Evolutionary conservation across 2,329 filamentous ascomycete genomes (phyloP), one percentile per base, ranked within the genome.

Genomic region (Torrubiellomyces zombiae): DNA sequence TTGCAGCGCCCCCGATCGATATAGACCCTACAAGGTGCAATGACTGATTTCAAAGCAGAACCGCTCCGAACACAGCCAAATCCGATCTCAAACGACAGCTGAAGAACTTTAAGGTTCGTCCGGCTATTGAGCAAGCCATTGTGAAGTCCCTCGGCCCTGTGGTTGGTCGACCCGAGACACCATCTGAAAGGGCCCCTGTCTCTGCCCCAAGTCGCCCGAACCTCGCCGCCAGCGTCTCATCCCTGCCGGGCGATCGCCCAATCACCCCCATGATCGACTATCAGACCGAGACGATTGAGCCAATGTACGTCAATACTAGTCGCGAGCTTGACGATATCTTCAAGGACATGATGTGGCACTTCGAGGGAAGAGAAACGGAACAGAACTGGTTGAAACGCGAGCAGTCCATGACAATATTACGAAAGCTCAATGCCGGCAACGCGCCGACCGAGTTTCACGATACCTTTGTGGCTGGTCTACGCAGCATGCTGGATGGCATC

Each of bases 321-420:
- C 67, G 81, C 38, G 83, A 94, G 44, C 57, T 95, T n/a, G 85
- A 94, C 31, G 83, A 92, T 14, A 71, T 77, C 2, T 73, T 93
- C 45, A 71, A 69, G 35, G 75, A 79, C 16, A 93, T 95, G 80
- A 60, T 74, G 16, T 62, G 63, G 26, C 65, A 66, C 45, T 94
- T 94, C 33, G 83, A 94, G 37, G 85, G 85, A 26, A 81, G 64
- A 44, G 86, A 95, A 53, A 72, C 77, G 1, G 86, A 95, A 44
- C 71, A 79, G 31, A 95, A 95, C 43, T 95, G 86, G 86, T 48
- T 80, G 39, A 74, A 76, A 37, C 67, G 86, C 46, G 86, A 95
- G 48, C 78, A 86, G 54, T 75, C 69, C 42, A 65, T 83, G 18
- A 65, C 64, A 6, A 85, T 78, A 36, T 53, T 95, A 24, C 71